Evolutionary conservation across 345 rosid genomes (phyloP), one percentile per base, ranked within the genome.

Genomic region (Aethionema arabicum): DNA sequence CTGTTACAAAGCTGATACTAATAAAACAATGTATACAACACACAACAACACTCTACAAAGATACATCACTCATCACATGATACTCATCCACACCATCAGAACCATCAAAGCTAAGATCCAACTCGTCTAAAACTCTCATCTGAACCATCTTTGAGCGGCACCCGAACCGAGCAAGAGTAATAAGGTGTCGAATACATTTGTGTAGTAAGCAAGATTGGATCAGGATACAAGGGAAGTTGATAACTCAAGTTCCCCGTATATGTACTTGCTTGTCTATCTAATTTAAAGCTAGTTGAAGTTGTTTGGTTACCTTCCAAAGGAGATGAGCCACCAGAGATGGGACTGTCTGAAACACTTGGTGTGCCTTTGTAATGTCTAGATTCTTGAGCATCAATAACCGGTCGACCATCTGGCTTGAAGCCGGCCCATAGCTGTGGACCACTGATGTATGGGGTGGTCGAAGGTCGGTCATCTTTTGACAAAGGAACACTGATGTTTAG

Each of bases 211-310:
- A 63, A n/a, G n/a, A 43, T 69, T 15, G 70, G 54, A 33, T 73
- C 74, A 0, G 79, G 77, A 67, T 82, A 64, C 62, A 74, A 55
- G 45, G 75, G 71, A 56, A 73, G 69, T 63, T 79, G 75, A 61
- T 66, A 59, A 56, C 52, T 50, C 6, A 71, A 74, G 6, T 46
- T 67, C 42, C 48, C 77, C 35, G 58, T 32, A 31, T 73, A 45
- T 30, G 70, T 52, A 61, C 73, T 70, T 31, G 77, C 74, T 11
- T 63, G 76, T 11, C 47, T 68, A 30, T 77, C 78, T 10, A 57
- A 41, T 52, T 56, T 39, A 33, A 64, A 76, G 61, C 74, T 47
- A 45, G 63, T 36, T 56, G 60, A 43, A 73, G 65, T 40, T 41
- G 42, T 61, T 62, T 66, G 73, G 27, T 45, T 56, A 43, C 45